A percentile compares a stretch with the other conserved stretches of the same genome.
phyloP scores from a whole-genome alignment of 208 protist species.

The Leishmania guyanensis region DNA sequence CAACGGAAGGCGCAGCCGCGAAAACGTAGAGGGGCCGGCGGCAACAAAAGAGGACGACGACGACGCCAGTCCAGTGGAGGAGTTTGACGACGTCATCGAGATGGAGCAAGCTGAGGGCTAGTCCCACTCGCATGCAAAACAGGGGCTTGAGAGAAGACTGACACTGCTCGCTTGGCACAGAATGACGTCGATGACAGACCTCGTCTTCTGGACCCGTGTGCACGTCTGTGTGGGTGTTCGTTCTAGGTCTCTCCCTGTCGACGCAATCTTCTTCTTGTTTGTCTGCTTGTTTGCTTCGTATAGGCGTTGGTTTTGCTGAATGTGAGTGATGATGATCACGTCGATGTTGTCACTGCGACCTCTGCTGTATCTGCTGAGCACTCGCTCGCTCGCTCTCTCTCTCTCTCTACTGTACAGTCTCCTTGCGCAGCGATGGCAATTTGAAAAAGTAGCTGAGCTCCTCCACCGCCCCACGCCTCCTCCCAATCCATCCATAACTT shows the following conservation, averaged over 20 bases:
- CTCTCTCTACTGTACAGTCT: background rate
- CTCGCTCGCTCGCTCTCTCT: background rate
- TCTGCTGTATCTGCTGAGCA: background rate
- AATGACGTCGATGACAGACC: background rate
- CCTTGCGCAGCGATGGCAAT: background rate
- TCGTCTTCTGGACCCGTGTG: background rate
- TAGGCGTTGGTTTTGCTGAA: background rate
- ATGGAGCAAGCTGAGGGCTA: conserved; percentile 23
- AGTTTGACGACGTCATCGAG: conserved; percentile 26
- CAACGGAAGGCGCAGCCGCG: background rate
- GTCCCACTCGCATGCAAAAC: background rate
- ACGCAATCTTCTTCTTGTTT: background rate
- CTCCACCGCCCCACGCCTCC: background rate
- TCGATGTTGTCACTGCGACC: background rate
- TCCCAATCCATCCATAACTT: background rate
- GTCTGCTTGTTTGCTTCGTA: background rate
- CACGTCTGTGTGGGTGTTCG: background rate
- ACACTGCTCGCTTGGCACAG: conserved; percentile 4
- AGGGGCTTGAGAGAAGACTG: background rate
- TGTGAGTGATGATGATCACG: background rate
- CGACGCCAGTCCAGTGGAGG: conserved; percentile 11
- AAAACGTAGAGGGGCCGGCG: background rate
- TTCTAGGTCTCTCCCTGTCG: background rate
- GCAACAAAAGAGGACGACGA: background rate
- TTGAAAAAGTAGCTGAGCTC: background rate